Conservation (phyloP, 2,329 filamentous ascomycete genomes). For the Cladosporium phlei region DNA sequence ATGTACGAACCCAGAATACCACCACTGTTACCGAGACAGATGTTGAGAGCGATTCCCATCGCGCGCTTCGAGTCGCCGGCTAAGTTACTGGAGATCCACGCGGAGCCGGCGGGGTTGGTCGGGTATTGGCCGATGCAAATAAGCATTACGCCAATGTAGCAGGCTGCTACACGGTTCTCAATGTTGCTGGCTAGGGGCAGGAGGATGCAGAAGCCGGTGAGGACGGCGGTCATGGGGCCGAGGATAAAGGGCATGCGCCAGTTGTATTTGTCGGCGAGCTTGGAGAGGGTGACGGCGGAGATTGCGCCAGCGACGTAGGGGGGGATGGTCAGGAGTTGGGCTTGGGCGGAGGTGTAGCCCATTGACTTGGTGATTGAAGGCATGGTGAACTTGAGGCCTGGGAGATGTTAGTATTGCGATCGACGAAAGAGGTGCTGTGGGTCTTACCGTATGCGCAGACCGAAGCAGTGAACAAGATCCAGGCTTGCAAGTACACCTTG, state of each 20-base stretch:
- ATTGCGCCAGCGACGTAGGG: constrained; percentile 31
- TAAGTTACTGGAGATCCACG: constrained; percentile 30
- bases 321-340: constrained; percentile 28
- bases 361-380: constrained; percentile 55
- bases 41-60: constrained; percentile 37
- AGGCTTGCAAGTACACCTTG: constrained; percentile 22
- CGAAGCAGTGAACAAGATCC: constrained; percentile 21
- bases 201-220: constrained; percentile 22
- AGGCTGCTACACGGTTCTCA: constrained; percentile 40
- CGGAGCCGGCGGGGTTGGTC: constrained; percentile 23
- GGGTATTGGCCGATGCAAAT: constrained; percentile 22
- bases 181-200: constrained; percentile 19
- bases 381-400: constrained; percentile 37
- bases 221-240: constrained; percentile 17
- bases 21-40: constrained; percentile 38
- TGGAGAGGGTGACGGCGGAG: constrained; percentile 36
- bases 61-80: constrained; percentile 33
- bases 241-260: constrained; percentile 57
- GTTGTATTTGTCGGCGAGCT: constrained; percentile 53
- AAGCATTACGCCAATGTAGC: constrained; percentile 25
- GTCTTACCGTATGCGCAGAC: constrained; percentile 25
- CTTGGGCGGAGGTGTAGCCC: constrained; percentile 18
- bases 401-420: not conserved
- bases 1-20: constrained; percentile 37
- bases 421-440: too few relatives aligned